Percentiles rank a stretch among this genome's conserved stretches.
Evolutionary conservation across 2,329 filamentous ascomycete genomes (phyloP).

Genomic region (Aspergillus aculeatinus): DNA sequence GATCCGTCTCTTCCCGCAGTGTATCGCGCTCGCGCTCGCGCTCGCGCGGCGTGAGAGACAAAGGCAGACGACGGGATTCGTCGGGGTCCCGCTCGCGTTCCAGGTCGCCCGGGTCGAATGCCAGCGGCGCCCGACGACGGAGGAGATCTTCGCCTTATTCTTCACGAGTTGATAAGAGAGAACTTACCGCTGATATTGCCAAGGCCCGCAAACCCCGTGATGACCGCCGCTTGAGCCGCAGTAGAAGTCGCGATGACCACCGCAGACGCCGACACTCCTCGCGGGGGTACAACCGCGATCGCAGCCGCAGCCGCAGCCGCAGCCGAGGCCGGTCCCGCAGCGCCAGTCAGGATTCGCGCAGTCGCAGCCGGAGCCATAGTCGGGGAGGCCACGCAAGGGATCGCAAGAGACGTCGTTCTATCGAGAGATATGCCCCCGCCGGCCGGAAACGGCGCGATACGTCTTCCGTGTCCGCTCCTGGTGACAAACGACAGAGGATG

Average conservation of each 20-base stretch:
- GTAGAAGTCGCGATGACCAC: slow-evolving; percentile 33
- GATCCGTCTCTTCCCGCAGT: slow-evolving; percentile 42
- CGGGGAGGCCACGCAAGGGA: slow-evolving; percentile 30
- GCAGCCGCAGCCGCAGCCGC: slow-evolving; percentile 27
- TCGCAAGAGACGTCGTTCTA: slow-evolving; percentile 45
- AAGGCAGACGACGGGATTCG: slow-evolving; percentile 34
- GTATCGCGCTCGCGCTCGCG: slow-evolving; percentile 28
- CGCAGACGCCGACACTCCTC: slow-evolving; percentile 25
- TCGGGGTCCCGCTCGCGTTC: slow-evolving; percentile 40
- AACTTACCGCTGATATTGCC: slow-evolving; percentile 51
- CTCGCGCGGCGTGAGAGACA: slow-evolving; percentile 33
- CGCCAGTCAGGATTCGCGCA: slow-evolving; percentile 30
- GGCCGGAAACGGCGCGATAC: slow-evolving; percentile 32
- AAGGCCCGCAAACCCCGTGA: slow-evolving; percentile 47
- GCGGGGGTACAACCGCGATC: neutral
- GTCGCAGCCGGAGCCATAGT: slow-evolving; percentile 33
- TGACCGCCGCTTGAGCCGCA: slow-evolving; percentile 43
- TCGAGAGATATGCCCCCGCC: slow-evolving; percentile 47
- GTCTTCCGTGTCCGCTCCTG: slow-evolving; percentile 43
- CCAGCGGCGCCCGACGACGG: slow-evolving; percentile 37
- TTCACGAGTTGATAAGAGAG: slow-evolving; percentile 42
- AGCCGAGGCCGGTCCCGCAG: slow-evolving; percentile 27
- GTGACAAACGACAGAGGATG: slow-evolving; percentile 43
- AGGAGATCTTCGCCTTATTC: slow-evolving; percentile 48
- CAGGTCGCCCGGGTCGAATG: slow-evolving; percentile 30